These are phyloP conservation scores for Sugiyamaella neomexicana DNA, from an alignment of 1,139 yeast species.

Conservation along the genomic window DNA sequence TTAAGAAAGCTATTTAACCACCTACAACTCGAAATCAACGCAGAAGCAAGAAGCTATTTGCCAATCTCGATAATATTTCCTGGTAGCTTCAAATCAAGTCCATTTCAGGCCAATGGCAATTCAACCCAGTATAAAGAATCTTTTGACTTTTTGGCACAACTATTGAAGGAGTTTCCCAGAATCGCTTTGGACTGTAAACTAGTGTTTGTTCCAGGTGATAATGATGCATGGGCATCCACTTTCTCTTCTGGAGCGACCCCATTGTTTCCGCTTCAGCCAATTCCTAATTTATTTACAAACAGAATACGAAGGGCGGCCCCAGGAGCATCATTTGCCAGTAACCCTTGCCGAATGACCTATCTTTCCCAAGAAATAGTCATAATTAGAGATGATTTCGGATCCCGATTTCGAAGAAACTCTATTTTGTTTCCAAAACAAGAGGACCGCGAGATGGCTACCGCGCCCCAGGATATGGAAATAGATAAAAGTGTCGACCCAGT, in stretches of 20 bases:
- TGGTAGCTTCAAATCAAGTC: conserved; percentile 71
- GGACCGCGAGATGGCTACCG: neutral
- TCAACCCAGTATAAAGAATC: conserved; percentile 61
- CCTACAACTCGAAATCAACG: conserved; percentile 48
- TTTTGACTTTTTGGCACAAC: conserved; percentile 68
- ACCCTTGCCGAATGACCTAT: conserved; percentile 77
- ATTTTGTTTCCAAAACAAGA: conserved; percentile 48
- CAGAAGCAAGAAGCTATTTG: conserved; percentile 41
- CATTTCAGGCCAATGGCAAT: conserved; percentile 54
- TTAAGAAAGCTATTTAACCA: conserved; percentile 57
- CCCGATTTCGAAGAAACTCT: conserved; percentile 68
- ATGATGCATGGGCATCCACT: conserved; percentile 90
- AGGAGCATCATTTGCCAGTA: conserved; percentile 67
- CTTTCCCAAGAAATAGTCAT: conserved; percentile 80
- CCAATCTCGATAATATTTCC: conserved; percentile 63
- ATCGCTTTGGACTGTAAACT: conserved; percentile 47
- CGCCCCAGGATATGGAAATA: conserved; percentile 8
- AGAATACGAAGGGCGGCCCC: conserved; percentile 66
- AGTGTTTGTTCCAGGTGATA: conserved; percentile 79
- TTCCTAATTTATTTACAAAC: conserved; percentile 70
- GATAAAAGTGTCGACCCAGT: conserved; percentile 17
- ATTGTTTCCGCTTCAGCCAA: conserved; percentile 66
- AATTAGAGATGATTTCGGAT: conserved; percentile 66
- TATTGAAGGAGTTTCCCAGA: conserved; percentile 52
- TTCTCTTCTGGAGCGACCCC: conserved; percentile 66